Percentiles rank a stretch among this genome's conserved stretches.
Evolutionary conservation across 306 rosid species (phyloP).

Genomic region (Prinsepia uniflora): DNA sequence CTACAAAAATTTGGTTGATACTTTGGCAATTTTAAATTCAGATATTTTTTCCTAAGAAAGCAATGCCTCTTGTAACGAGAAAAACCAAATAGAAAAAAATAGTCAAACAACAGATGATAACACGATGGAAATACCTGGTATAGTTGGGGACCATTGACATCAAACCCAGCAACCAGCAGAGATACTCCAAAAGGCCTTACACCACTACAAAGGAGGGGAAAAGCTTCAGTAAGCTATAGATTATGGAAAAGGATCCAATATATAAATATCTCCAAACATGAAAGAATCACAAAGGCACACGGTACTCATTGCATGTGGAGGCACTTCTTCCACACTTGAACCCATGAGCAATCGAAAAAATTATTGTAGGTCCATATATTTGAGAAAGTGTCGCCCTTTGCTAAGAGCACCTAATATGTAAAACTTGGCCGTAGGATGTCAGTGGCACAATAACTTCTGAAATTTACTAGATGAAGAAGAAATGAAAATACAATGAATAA

Average conservation of each 20-base stretch:
- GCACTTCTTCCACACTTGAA: neutral
- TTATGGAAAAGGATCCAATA: neutral
- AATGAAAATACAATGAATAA: neutral
- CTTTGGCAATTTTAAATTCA: neutral
- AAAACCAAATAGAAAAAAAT: neutral
- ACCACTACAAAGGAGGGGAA: slow-evolving; percentile 50
- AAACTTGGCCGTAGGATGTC: neutral
- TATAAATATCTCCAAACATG: neutral
- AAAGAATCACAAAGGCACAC: neutral
- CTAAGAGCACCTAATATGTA: neutral
- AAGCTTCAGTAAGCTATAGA: slow-evolving; percentile 5
- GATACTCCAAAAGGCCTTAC: slow-evolving; percentile 99
- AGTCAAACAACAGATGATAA: neutral
- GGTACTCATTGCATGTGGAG: neutral
- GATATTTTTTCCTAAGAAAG: neutral
- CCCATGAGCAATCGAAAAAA: neutral
- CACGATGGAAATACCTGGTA: slow-evolving; percentile 60
- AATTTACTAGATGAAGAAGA: no score
- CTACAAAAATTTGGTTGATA: neutral
- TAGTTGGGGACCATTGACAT: slow-evolving; percentile 85
- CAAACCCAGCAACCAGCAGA: slow-evolving; percentile 85
- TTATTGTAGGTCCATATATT: neutral
- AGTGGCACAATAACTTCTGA: no score
- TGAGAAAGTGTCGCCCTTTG: neutral
- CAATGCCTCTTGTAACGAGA: neutral